These are phyloP conservation scores for Colletotrichum orchidophilum DNA, from an alignment of 2,329 filamentous ascomycete genomes.

Conservation along the genomic window DNA sequence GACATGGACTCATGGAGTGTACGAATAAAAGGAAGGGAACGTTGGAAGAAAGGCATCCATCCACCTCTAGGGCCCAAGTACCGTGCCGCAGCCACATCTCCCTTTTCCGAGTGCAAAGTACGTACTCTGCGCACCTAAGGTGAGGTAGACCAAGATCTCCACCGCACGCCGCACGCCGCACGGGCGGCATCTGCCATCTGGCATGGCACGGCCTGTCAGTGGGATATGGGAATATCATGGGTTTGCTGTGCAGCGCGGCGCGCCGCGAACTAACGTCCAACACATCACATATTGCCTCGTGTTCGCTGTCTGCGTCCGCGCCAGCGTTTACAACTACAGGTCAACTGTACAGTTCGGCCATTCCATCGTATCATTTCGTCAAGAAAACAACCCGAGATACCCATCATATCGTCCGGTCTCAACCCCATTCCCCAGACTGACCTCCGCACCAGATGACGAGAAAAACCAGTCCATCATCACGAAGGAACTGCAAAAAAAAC, in stretches of 20 bases:
- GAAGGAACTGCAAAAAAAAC: neutral
- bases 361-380: neutral
- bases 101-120: neutral
- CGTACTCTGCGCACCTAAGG: neutral
- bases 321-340: neutral
- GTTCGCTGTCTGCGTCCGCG: neutral
- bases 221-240: neutral
- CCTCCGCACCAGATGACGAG: neutral
- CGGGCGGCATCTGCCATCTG: conserved; percentile 23
- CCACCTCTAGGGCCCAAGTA: neutral
- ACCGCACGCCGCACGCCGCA: no score
- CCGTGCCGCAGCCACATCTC: conserved; percentile 1
- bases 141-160: conserved; percentile 10
- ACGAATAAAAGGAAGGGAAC: neutral
- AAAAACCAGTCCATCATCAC: neutral
- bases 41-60: neutral
- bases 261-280: neutral
- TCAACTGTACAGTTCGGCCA: neutral
- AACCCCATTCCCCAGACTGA: neutral
- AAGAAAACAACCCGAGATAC: neutral
- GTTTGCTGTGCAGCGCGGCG: neutral
- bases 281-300: neutral
- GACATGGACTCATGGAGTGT: neutral
- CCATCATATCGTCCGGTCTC: neutral
- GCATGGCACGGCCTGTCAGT: neutral